Percentiles rank a stretch among this genome's conserved stretches.
Evolutionary conservation across 2,329 filamentous ascomycete species (phyloP).

Genomic region (Sporothrix globosa): DNA sequence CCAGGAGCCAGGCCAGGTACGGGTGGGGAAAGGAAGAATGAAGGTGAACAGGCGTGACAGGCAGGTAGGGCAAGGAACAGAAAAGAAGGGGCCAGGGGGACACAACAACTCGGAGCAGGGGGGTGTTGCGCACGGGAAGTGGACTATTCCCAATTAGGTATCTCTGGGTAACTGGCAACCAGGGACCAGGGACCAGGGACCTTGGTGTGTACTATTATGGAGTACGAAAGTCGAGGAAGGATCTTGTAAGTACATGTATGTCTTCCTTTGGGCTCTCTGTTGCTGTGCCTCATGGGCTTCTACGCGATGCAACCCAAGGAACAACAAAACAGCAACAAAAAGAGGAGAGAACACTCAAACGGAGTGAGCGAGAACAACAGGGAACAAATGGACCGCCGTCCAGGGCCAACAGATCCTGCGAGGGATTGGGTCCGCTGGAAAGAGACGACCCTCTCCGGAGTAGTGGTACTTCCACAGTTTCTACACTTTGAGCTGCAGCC

Average conservation of each 20-base stretch:
- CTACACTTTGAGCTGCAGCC: slow-evolving; percentile 11
- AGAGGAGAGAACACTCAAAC: background rate
- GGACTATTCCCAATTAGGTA: slow-evolving; percentile 9
- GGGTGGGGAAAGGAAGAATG: background rate
- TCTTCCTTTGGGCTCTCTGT: background rate
- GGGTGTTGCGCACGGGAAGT: background rate
- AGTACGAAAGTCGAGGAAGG: too few species aligned
- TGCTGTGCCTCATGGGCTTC: background rate
- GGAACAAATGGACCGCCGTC: background rate
- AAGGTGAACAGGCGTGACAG: background rate
- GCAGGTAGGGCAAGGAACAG: background rate
- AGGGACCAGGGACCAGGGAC: slow-evolving; percentile 3
- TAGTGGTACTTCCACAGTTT: background rate
- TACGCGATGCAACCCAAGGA: slow-evolving; percentile 30
- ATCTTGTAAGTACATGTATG: background rate
- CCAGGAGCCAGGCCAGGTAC: slow-evolving; percentile 17
- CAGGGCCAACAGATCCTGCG: background rate
- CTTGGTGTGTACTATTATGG: background rate
- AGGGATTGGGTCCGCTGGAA: background rate
- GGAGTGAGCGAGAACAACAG: background rate
- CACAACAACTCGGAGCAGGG: background rate
- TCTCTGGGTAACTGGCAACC: slow-evolving; percentile 13
- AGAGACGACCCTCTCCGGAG: slow-evolving; percentile 4
- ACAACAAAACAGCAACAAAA: background rate
- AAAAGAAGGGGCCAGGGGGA: background rate